Percentiles rank a stretch among this genome's conserved stretches.
phyloP scores from a whole-genome alignment of 2,329 filamentous ascomycete species.

The Colletotrichum incanum region DNA sequence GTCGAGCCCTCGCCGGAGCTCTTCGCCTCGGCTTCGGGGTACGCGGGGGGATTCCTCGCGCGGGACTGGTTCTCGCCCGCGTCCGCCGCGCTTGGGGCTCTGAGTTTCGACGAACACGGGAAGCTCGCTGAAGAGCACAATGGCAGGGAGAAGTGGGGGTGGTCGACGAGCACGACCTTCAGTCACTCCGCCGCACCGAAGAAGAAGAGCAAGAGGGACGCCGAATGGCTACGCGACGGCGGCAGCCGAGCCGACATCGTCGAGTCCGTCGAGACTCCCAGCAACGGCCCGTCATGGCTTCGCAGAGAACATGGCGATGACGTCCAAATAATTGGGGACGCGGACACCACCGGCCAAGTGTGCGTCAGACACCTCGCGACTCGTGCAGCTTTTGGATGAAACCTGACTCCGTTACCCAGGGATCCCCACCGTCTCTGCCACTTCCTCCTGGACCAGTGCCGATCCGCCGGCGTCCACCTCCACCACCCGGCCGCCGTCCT shows the following conservation, averaged over 20 bases:
- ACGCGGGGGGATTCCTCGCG: slow-evolving; percentile 82
- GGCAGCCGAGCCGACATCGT: slow-evolving; percentile 73
- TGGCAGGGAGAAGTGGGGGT: slow-evolving; percentile 69
- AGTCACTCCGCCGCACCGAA: slow-evolving; percentile 60
- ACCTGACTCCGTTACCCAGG: slow-evolving; percentile 54
- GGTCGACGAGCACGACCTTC: slow-evolving; percentile 70
- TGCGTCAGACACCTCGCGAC: slow-evolving; percentile 56
- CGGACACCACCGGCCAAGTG: slow-evolving; percentile 76
- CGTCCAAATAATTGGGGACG: slow-evolving; percentile 74
- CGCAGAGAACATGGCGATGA: slow-evolving; percentile 67
- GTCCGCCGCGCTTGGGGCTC: slow-evolving; percentile 71
- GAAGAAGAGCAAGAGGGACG: slow-evolving; percentile 59
- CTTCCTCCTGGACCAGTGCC: slow-evolving; percentile 73
- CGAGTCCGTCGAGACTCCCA: slow-evolving; percentile 50
- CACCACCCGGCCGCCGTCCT: slow-evolving; percentile 75
- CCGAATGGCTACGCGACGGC: slow-evolving; percentile 78
- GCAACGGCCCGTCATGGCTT: slow-evolving; percentile 71
- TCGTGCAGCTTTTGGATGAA: neutral
- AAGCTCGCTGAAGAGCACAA: slow-evolving; percentile 72
- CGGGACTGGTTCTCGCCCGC: slow-evolving; percentile 78
- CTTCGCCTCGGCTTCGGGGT: slow-evolving; percentile 82
- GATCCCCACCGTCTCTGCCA: slow-evolving; percentile 78
- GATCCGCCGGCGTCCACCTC: slow-evolving; percentile 74
- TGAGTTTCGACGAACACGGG: slow-evolving; percentile 80
- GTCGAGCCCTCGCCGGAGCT: slow-evolving; percentile 67